Evolutionary conservation across 2,329 filamentous ascomycete species (phyloP), one percentile per base, ranked within the genome.

Genomic region (Cercospora brassicicola): DNA sequence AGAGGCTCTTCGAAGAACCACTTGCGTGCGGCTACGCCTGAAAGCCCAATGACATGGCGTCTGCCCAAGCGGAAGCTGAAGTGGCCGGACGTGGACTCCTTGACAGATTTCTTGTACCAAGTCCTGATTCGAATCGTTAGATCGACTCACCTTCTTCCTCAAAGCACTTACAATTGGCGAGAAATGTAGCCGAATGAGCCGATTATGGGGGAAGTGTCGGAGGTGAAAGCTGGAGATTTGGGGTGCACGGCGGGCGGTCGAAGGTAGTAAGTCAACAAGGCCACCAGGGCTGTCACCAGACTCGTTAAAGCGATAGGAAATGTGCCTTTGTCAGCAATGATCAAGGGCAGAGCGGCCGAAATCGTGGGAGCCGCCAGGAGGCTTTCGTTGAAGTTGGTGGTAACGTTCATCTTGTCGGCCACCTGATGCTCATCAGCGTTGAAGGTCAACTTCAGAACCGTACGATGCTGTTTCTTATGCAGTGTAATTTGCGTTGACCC

Each of bases 1-100:
- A 18, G 20, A 3, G 64, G 64, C 31, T 71, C 36, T 31, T 69
- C 69, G 10, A 68, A 31, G 42, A 65, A 65, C 64, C 68, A 67
- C 36, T 67, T 70, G 36, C 68, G 68, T 61, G 68, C 65, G 30
- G 55, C 51, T 26, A 39, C 28, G 26, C 68, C 68, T 33, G 62
- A 64, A 28, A 70, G 48, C 23, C 68, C 68, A 9, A 70, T 59
- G 30, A 70, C 51, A 59, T 67, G 68, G 36, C 51, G 60, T 39
- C 64, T 67, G 62, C 68, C 68, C 23, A 65, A 63, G 65, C 68
- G 67, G 53, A 70, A 70, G 59, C 65, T 68, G 59, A 70, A 70
- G 30, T 56, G 53, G 6, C 53, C 53, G 23, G 53, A 56, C 7
- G 10, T 31, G n/a, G 53, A 56, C 28, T 56, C 53, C 13, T 30